These are phyloP conservation scores for Serendipita sp. DNA, from an alignment of 768 basidiomycete genomes.

Conservation along the genomic window DNA sequence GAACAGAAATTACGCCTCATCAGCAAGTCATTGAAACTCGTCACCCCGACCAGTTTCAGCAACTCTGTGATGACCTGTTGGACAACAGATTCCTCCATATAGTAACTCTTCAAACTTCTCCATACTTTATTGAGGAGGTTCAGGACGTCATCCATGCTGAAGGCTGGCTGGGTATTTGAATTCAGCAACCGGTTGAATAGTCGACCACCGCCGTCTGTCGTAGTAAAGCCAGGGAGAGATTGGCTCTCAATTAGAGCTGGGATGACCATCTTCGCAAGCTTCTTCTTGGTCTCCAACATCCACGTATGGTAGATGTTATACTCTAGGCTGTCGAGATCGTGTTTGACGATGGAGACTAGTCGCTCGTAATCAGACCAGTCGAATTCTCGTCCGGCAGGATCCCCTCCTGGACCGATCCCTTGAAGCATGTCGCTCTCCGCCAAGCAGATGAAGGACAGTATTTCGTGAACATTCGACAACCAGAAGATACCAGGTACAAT, in stretches of 20 bases:
- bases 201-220: conserved; percentile 81
- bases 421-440: conserved; percentile 99
- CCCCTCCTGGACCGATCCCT: conserved; percentile 92
- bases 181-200: conserved; percentile 87
- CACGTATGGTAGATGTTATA: conserved; percentile 99
- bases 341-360: conserved; percentile 93
- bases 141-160: conserved; percentile 94
- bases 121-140: conserved; percentile 94
- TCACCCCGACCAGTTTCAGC: conserved; percentile 87
- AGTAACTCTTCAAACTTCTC: conserved; percentile 96
- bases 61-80: conserved; percentile 92
- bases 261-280: conserved; percentile 91
- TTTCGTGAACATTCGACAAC: conserved; percentile 99
- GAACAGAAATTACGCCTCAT: conserved; percentile 99
- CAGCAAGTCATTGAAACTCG: conserved; percentile 93
- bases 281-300: conserved; percentile 98
- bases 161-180: conserved; percentile 75
- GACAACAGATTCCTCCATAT: conserved; percentile 92
- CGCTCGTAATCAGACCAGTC: conserved; percentile 95
- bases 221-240: conserved; percentile 93
- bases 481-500: conserved; percentile 96
- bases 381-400: conserved; percentile 78
- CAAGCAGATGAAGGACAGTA: conserved; percentile 95
- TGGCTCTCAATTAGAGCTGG: conserved; percentile 98
- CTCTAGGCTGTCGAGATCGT: conserved; percentile 93